Evolutionary conservation across 805 yeast genomes (phyloP), one percentile per base, ranked within the genome.

Genomic region (Isabelozyma rhagii): DNA sequence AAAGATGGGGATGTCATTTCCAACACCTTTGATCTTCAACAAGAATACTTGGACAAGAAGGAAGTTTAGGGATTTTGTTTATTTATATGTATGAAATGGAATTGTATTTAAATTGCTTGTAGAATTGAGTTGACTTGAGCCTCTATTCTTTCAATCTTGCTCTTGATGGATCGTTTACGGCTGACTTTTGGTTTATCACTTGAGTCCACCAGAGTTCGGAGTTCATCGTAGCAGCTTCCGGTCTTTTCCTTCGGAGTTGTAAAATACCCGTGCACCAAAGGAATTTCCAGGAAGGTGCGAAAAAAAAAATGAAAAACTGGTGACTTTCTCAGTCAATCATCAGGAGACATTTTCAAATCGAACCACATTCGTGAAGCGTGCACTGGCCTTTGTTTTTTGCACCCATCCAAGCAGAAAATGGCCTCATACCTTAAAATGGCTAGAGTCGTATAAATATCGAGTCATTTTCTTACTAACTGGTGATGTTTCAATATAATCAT

Each of bases 1-100:
- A 78, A 83, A 66, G 92, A 85, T 54, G 76, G 84, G 45, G 81
- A 80, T 56, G 88, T 84, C 41, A 72, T 74, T 45, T 69, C 67
- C 45, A 74, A 82, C 57, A 83, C 86, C 15, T 82, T 72, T 58
- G 76, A 68, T 46, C 66, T 74, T 56, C 87, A 82, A 68, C 75
- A 75, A 56, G 67, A 71, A 51, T 66, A 68, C 58, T 61, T 76
- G 66, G 72, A 67, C 46, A 74, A 73, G 62, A 69, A 67, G 50
- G 52, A 51, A 45, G 43, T 38, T 39, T 18, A 42, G 21, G 21
- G 15, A 27, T 27, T 13, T 43, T 39, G 41, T 9, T 21, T 31
- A 31, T 31, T 31, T 31, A 31, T 31, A 31, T 31, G 36, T 31
- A 31, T 31, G 36, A 31, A 31, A 13, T 31, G 36, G 4, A 31